Evolutionary conservation across 148 eudicot species (phyloP).

Genomic region (Fagopyrum homotropicum): DNA sequence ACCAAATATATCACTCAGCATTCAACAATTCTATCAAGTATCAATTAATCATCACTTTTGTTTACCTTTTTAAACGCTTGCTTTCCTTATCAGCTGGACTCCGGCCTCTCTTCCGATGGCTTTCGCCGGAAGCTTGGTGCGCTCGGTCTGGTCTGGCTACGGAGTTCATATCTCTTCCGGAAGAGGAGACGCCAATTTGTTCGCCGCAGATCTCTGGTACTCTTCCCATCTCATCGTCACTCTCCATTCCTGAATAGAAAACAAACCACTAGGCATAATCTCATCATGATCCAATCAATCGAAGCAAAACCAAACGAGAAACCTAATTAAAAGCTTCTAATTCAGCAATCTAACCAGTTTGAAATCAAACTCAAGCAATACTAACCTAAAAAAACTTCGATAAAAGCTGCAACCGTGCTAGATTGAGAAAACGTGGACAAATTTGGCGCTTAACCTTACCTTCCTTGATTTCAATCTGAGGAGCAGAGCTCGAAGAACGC

Average conservation of each 20-base stretch:
- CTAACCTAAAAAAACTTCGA: not conserved
- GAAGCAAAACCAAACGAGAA: not conserved
- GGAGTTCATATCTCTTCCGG: constrained; percentile 47
- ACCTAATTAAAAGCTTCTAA: constrained; percentile 6
- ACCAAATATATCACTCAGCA: constrained; percentile 7
- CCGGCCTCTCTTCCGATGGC: constrained; percentile 72
- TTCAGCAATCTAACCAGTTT: not conserved
- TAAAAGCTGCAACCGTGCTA: not conserved
- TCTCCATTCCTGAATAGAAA: constrained; percentile 65
- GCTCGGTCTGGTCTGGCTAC: constrained; percentile 38
- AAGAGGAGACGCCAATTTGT: constrained; percentile 34
- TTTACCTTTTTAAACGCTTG: constrained; percentile 83
- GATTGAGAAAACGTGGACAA: not conserved
- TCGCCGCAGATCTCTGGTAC: constrained; percentile 89
- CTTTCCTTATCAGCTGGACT: constrained; percentile 95
- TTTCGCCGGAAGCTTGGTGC: constrained; percentile 43
- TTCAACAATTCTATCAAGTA: not conserved
- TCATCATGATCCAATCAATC: not conserved
- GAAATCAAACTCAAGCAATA: not conserved
- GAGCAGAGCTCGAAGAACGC: constrained; percentile 95
- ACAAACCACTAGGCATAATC: not conserved
- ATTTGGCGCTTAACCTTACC: constrained; percentile 28
- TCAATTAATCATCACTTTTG: not conserved
- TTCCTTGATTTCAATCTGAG: constrained; percentile 70
- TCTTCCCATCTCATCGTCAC: constrained; percentile 94